Base-by-base conservation (phyloP, 805 yeast genomes). In the Metschnikowia anglica region DNA sequence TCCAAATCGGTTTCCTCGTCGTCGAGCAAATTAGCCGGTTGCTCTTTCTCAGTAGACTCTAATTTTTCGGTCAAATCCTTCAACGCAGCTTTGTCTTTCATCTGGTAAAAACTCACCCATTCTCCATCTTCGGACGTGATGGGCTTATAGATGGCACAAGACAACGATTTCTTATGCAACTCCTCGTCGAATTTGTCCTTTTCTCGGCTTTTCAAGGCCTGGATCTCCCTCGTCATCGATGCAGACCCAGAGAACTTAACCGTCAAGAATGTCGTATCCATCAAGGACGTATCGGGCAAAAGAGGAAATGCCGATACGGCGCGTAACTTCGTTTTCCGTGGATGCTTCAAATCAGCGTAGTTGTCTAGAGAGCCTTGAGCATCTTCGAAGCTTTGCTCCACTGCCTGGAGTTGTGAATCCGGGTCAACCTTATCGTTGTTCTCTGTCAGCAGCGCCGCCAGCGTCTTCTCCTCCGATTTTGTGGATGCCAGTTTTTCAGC, bases 231-330 rank as follows among this genome's bases (percentile, higher is more conserved):
- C 16, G 61, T 52, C 19, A 75, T 55, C 2, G 81, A 74, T 2
- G 84, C 82, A 9, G 80, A 71, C 4, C 82, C 81, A 4, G 72
- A 58, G 53, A 87, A 78, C 60, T 83, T 85, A 32, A 88, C 67
- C 24, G 80, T 72, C 55, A 79, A 68, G 56, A 76, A 88, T 39
- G 74, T 78, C 53, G 87, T 82, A 63, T 93, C 99, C 76, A 88
- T 73, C 74, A 86, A 78, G n/a, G 91, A 81, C 8, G 93, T 81
- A 62, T 93, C 97, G 6, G 99, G 99, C 48, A 90, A 68, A 20
- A 93, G 68, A 19, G 84, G 83, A 88, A 89, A 87, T 1, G 88
- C 73, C 46, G 73, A 75, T 16, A 83, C 89, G 0, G 96, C 96
- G 41, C 74, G 81, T 38, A 88, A 65, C 43, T 77, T 71, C 57